Evolutionary conservation across 202 grass and related monocot species (phyloP).

Genomic region (Setaria italica): DNA sequence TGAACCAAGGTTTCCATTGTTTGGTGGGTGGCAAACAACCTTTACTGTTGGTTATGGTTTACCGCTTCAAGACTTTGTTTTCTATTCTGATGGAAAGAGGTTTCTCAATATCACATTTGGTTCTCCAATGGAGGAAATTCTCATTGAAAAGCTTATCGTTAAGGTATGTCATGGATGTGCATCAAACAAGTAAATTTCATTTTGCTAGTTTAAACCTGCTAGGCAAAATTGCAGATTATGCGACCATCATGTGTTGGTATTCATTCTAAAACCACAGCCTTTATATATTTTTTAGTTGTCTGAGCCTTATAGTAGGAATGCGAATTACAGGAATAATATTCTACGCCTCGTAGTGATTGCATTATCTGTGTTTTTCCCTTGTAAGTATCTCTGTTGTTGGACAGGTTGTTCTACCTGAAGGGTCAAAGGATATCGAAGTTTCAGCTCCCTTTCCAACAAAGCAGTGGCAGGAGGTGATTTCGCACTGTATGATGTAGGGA

Average conservation of each 20-base stretch:
- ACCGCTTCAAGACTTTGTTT: conserved; percentile 93
- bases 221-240: background rate
- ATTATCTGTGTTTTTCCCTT: background rate
- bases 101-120: conserved; percentile 98
- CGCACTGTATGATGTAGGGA: conserved; percentile 10
- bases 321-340: conserved; percentile 5
- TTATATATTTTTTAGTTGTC: background rate
- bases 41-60: conserved; percentile 97
- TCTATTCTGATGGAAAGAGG: conserved; percentile 75
- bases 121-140: conserved; percentile 81
- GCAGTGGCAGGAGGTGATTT: conserved; percentile 74
- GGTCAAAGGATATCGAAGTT: conserved; percentile 87
- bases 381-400: conserved; percentile 43
- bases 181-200: conserved; percentile 19
- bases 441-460: conserved; percentile 77
- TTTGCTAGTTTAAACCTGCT: conserved; percentile 2
- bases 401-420: conserved; percentile 95
- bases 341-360: background rate
- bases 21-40: conserved; percentile 99
- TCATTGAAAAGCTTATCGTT: conserved; percentile 88
- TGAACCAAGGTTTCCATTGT: conserved; percentile 95
- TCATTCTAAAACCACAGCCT: background rate
- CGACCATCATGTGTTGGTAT: conserved; percentile 15
- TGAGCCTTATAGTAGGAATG: conserved; percentile 10
- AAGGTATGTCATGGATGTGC: conserved; percentile 53